Conservation (phyloP, 352 stramenopile genomes). For the Phytophthora melonis region DNA sequence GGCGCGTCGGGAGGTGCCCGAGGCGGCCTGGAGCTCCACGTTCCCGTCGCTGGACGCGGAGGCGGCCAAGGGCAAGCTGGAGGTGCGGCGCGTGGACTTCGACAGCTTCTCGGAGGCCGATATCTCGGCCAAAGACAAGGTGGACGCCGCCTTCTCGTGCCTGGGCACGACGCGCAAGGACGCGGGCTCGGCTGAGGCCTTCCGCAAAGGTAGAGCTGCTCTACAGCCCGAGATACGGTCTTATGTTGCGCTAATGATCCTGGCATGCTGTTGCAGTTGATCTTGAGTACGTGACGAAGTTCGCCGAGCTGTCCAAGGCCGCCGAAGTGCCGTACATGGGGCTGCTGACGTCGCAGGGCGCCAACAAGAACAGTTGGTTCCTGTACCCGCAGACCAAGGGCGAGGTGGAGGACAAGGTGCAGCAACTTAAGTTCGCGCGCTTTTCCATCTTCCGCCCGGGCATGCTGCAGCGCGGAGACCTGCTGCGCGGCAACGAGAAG, state of each 20-base stretch:
- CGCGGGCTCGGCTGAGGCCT: slow-evolving; percentile 69
- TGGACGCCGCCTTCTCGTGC: slow-evolving; percentile 77
- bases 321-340: slow-evolving; percentile 68
- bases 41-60: slow-evolving; percentile 62
- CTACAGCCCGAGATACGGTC: background rate
- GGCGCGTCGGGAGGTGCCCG: slow-evolving; percentile 65
- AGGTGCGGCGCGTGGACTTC: slow-evolving; percentile 71
- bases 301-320: slow-evolving; percentile 59
- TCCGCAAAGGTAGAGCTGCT: slow-evolving; percentile 64
- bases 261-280: slow-evolving; percentile 53
- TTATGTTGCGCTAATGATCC: slow-evolving; percentile 15
- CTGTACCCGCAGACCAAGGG: slow-evolving; percentile 84
- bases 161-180: slow-evolving; percentile 79
- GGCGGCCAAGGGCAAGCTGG: slow-evolving; percentile 60
- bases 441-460: slow-evolving; percentile 69
- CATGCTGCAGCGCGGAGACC: slow-evolving; percentile 64
- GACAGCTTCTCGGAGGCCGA: slow-evolving; percentile 49
- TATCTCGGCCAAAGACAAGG: slow-evolving; percentile 49
- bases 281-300: slow-evolving; percentile 71
- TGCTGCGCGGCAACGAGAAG: slow-evolving; percentile 64
- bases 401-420: slow-evolving; percentile 74
- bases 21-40: slow-evolving; percentile 46
- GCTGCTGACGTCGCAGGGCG: slow-evolving; percentile 64
- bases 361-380: slow-evolving; percentile 83
- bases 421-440: slow-evolving; percentile 60